Percentiles rank a stretch among this genome's conserved stretches.
Evolutionary conservation across 345 rosid species (phyloP).

Genomic region (Clarkia xantiana): DNA sequence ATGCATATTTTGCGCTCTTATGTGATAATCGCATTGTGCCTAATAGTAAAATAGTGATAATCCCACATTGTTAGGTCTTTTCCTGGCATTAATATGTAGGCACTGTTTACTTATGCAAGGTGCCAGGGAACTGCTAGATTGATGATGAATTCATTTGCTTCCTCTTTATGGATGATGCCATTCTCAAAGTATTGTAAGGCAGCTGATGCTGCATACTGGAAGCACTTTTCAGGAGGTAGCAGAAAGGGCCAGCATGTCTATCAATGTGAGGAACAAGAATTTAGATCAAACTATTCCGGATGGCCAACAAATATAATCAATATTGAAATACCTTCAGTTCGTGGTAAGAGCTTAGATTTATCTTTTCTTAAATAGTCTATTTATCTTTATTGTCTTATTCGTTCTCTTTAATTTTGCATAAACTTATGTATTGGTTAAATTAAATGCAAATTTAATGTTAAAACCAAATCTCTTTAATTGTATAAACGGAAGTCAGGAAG

Average conservation of each 20-base stretch:
- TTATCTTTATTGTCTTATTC: too few species aligned
- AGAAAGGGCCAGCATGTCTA: slow-evolving; percentile 41
- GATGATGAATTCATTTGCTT: slow-evolving; percentile 79
- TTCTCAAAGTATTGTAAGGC: slow-evolving; percentile 65
- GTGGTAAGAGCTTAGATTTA: slow-evolving; percentile 31
- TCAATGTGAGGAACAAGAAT: slow-evolving; percentile 73
- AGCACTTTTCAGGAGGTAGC: slow-evolving; percentile 48
- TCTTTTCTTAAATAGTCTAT: not conserved
- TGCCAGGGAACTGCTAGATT: slow-evolving; percentile 92
- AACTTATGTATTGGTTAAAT: too few species aligned
- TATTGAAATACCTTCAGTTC: slow-evolving; percentile 76
- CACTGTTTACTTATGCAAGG: slow-evolving; percentile 41
- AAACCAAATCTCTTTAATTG: too few species aligned
- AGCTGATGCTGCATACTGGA: slow-evolving; percentile 53
- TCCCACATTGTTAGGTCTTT: not conserved
- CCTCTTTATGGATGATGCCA: slow-evolving; percentile 88
- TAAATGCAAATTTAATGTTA: too few species aligned
- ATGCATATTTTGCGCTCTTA: too few species aligned
- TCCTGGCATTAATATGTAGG: slow-evolving; percentile 20
- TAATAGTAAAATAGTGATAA: too few species aligned
- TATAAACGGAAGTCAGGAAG: too few species aligned
- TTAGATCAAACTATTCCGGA: slow-evolving; percentile 71
- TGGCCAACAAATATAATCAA: slow-evolving; percentile 91
- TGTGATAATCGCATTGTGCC: too few species aligned
- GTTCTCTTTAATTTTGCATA: too few species aligned